Evolutionary conservation across 305 asterid genomes (phyloP), one percentile per base, ranked within the genome.

Genomic region (Fraxinus dipetala): DNA sequence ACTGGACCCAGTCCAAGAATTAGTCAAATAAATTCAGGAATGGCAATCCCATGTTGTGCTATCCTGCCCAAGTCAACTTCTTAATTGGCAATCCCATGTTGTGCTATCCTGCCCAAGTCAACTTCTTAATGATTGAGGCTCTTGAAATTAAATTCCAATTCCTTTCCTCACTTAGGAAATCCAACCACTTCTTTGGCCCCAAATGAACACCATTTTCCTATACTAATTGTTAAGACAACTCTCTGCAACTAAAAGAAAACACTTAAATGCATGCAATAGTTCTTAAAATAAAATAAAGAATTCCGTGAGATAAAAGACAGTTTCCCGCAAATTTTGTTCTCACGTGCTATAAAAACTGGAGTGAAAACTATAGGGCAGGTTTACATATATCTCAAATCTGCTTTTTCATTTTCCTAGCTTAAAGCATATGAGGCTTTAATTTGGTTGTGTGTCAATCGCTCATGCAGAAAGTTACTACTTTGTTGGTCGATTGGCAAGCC

Each of bases 381-480:
- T 63, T 45, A 13, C 48, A 35, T 13, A 43, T 73, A 43, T 45
- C 35, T 24, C 74, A 28, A 63, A 63, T 24, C 72, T 43, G 13
- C 69, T 48, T 51, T 45, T 61, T 72, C 82, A 78, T 67, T 75
- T 73, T 43, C 72, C 70, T 75, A 78, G 35, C 56, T 78, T 75
- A 45, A 76, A 81, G 48, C 38, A 79, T 18, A 34, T 13, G 26
- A 24, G 75, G 82, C 48, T 30, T 16, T 78, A 30, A 26, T 72
- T 59, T 67, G 56, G 61, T 24, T 48, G 31, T 67, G 67, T 16
- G 8, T 75, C 40, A 9, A 82, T 69, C 35, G 13, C 73, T 65
- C 28, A 4, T 65, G 1, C 73, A 65, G n/a, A 65, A 65, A 35
- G 24, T 56, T 65, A 48, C 5, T 22, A 43, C 36, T 76, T 63